These are phyloP conservation scores for Macadamia integrifolia DNA, from an alignment of 164 flowering plant species.

Conservation along the genomic window DNA sequence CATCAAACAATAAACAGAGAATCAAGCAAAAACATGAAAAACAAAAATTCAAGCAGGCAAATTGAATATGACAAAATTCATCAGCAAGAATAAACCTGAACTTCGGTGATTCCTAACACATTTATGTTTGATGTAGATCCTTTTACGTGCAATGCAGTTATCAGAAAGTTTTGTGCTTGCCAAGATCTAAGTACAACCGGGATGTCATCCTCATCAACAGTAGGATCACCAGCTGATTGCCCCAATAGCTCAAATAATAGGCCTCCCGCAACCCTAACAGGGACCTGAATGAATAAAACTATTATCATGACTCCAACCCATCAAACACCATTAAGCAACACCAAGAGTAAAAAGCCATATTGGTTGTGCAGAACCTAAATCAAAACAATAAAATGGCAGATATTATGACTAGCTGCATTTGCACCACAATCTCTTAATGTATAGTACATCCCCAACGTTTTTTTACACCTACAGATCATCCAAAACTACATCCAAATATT, in stretches of 20 bases:
- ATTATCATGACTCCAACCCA: neutral
- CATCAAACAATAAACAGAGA: constrained; percentile 10
- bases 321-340: neutral
- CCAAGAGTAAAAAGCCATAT: neutral
- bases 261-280: constrained; percentile 92
- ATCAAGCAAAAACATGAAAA: neutral
- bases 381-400: neutral
- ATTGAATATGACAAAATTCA: too few relatives aligned
- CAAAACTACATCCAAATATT: too few relatives aligned
- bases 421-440: too few relatives aligned
- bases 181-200: constrained; percentile 89
- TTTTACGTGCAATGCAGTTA: constrained; percentile 78
- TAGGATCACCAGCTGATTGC: constrained; percentile 91
- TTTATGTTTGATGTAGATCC: constrained; percentile 57
- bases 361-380: neutral
- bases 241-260: constrained; percentile 89
- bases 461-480: too few relatives aligned
- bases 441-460: too few relatives aligned
- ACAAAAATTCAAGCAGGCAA: neutral
- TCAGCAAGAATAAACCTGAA: constrained; percentile 48
- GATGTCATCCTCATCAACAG: constrained; percentile 67
- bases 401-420: too few relatives aligned
- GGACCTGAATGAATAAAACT: constrained; percentile 49
- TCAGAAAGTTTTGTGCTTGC: constrained; percentile 83
- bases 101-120: constrained; percentile 85